Base-by-base conservation (phyloP, 345 rosid species). In the Conringia planisiliqua region DNA sequence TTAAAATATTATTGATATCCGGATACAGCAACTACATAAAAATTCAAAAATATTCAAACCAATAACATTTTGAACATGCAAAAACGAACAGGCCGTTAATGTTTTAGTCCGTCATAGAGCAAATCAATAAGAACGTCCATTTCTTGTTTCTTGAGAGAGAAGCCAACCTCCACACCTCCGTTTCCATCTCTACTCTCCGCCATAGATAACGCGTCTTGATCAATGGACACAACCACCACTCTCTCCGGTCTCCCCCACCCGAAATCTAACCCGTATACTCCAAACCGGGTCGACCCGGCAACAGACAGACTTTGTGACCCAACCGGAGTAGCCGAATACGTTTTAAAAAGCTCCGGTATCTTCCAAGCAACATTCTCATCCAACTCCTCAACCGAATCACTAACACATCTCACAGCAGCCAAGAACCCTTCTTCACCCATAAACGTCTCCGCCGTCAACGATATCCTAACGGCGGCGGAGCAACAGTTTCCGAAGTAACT, bases 401-500 rank as follows among this genome's bases (percentile, higher is more conserved):
- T 71, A 0, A 67, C 44, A 52, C 79, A n/a, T 7, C n/a, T 32
- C 4, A 33, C 56, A 3, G 71, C 65, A 24, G 10, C 22, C 26
- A 70, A 10, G 13, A 39, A 43, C 0, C 32, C 61, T 48, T 42
- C 60, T 46, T 50, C 44, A 9, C 69, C 10, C 27, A 36, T 24
- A 64, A 46, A 32, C 0, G 17, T 4, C 26, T 16, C 55, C 22
- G 76, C 81, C 35, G 24, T 44, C 4, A 62, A 38, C 3, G 5
- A 1, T 1, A 0, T 1, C 3, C 3, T 5, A 1, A 1, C 0
- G 27, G 4, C 1, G 26, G 7, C 24, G 4, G 26, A 30, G 3
- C 50, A 35, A 3, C 87, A 82, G 26, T 84, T 86, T 0, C 87
- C 89, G 12, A 82, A 68, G 40, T 82, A 86, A 26, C 61, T 74